Evolutionary conservation across 2,329 filamentous ascomycete genomes (phyloP).

Genomic region (Colletotrichum tropicicola): DNA sequence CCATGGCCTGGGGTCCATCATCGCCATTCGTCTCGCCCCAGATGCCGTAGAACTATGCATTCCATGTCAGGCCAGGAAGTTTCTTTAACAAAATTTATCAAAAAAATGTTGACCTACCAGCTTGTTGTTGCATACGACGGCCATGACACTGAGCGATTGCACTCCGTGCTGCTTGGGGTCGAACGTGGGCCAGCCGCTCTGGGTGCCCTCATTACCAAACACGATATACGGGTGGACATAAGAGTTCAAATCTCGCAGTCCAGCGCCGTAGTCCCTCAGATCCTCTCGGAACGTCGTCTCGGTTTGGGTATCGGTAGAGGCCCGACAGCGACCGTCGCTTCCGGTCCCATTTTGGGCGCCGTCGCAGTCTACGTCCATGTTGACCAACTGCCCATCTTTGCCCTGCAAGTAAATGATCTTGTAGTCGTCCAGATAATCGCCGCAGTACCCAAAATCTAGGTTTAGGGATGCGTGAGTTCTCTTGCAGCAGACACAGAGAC

Average conservation of each 20-base stretch:
- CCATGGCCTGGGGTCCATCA: constrained; percentile 53
- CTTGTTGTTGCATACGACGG: constrained; percentile 56
- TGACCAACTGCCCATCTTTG: constrained; percentile 49
- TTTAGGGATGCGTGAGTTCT: too few species aligned
- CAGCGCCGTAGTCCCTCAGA: constrained; percentile 46
- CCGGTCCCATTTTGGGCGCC: constrained; percentile 50
- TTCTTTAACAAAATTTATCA: too few species aligned
- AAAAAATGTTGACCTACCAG: too few species aligned
- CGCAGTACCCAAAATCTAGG: constrained; percentile 53
- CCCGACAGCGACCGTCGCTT: constrained; percentile 54
- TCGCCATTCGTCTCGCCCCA: constrained; percentile 71
- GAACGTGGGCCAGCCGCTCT: constrained; percentile 41
- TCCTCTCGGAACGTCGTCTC: constrained; percentile 56
- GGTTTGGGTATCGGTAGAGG: constrained; percentile 52
- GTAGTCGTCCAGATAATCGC: constrained; percentile 49
- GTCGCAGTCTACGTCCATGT: constrained; percentile 70
- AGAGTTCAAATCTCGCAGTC: constrained; percentile 49
- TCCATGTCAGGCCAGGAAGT: background rate
- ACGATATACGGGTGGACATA: constrained; percentile 59
- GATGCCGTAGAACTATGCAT: constrained; percentile 57
- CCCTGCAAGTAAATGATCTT: constrained; percentile 60
- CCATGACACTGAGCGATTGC: constrained; percentile 57
- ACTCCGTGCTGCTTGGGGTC: constrained; percentile 47
- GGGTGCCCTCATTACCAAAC: constrained; percentile 51
- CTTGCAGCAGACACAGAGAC: background rate